Percentiles rank a stretch among this genome's conserved stretches.
phyloP scores from a whole-genome alignment of 371 early-diverging fungal species.

The Rhizopus arrhizus region DNA sequence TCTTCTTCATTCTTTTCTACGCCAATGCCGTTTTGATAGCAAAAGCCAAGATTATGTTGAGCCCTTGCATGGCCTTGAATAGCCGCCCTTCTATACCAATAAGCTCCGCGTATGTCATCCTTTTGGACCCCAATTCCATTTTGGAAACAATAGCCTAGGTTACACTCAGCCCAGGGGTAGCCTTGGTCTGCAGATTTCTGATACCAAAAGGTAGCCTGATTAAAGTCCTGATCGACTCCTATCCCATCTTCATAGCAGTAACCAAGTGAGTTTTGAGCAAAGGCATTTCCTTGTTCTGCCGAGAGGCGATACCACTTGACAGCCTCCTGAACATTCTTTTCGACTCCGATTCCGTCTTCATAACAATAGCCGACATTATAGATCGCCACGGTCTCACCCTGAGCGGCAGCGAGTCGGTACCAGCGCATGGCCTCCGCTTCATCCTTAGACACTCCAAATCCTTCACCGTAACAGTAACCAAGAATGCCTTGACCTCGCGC shows the following conservation, averaged over 20 bases:
- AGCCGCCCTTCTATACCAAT: conserved; percentile 82
- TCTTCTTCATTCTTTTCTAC: conserved; percentile 59
- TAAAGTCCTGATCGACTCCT: conserved; percentile 58
- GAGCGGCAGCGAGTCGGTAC: conserved; percentile 67
- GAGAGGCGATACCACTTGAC: conserved; percentile 73
- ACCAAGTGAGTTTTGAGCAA: conserved; percentile 80
- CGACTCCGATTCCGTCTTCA: conserved; percentile 81
- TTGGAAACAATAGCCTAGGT: conserved; percentile 81
- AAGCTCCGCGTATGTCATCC: conserved; percentile 64
- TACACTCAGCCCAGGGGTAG: conserved; percentile 66
- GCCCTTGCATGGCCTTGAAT: conserved; percentile 78
- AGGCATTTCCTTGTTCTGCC: conserved; percentile 75
- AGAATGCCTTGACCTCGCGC: conserved; percentile 72
- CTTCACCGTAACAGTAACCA: conserved; percentile 77
- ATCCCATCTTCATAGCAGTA: conserved; percentile 78
- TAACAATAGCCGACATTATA: conserved; percentile 84
- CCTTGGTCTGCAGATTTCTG: conserved; percentile 66
- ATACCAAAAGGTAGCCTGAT: conserved; percentile 60
- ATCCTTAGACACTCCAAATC: conserved; percentile 73
- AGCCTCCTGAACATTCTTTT: conserved; percentile 66
- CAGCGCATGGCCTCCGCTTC: conserved; percentile 68
- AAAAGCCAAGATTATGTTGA: conserved; percentile 86
- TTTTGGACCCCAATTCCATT: conserved; percentile 78
- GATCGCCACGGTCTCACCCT: conserved; percentile 72
- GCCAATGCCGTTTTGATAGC: conserved; percentile 81